Base-by-base conservation (phyloP, 2,329 filamentous ascomycete genomes). In the Dactylella cylindrospora region DNA sequence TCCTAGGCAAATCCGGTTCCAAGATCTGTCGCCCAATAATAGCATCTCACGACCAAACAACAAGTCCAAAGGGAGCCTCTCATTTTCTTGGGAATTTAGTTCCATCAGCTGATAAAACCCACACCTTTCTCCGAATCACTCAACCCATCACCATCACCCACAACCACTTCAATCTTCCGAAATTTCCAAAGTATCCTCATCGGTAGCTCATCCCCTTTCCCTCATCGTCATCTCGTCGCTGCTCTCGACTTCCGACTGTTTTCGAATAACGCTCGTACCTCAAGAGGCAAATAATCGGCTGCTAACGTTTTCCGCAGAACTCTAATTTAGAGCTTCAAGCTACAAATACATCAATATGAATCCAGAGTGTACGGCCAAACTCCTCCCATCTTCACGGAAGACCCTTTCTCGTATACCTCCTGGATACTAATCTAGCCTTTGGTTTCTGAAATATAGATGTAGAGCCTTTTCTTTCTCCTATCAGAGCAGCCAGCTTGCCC, bases 251-350 rank as follows among this genome's bases (percentile, higher is more conserved):
- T 31, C 19, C 31, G 55, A 61, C 47, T 61, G 20, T 52, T 61
- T 61, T 41, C 35, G 44, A 20, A 35, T 31, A 61, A 53, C 10
- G 3, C 33, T 53, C 25, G n/a, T 31, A 47, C 44, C 55, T 53
- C 47, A 61, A 52, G 47, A 43, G 41, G 41, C 44, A n/a, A 53
- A 61, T 43, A 44, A 40, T n/a, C 36, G 17, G 32, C 32, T 35
- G 35, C 55, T 61, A 47, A 61, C 55, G 55, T 53, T 61, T 53
- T 43, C 39, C 25, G 43, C 43, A 36, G 47, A 53, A 61, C 47
- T 61, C 31, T 61, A 61, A 53, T 53, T 57, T 53, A 61, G 55
- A 61, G 55, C 55, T 61, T 61, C 47, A 29, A 53, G 36, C 50
- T 53, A 20, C 44, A 49, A 33, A 40, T 45, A 49, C 49, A 28